Evolutionary conservation across 164 flowering plant genomes (phyloP), one percentile per base, ranked within the genome.

Genomic region (Amborella trichopoda): DNA sequence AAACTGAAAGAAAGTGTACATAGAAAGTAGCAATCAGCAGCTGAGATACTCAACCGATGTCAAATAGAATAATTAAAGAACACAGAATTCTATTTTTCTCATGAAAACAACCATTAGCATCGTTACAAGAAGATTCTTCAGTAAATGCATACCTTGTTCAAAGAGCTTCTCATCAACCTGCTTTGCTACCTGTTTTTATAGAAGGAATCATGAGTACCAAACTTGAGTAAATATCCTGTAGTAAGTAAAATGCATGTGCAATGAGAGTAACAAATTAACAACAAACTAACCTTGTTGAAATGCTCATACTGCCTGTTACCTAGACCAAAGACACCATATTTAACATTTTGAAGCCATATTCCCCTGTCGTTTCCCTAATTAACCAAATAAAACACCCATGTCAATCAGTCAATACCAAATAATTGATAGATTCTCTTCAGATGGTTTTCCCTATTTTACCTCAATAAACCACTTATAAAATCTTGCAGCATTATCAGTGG

Each of bases 231-330:
- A n/a, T n/a, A n/a, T n/a, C n/a, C n/a, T n/a, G n/a, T n/a, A n/a
- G n/a, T n/a, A n/a, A n/a, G n/a, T n/a, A n/a, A n/a, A n/a, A n/a
- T n/a, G n/a, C n/a, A n/a, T n/a, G n/a, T n/a, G n/a, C n/a, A n/a
- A n/a, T n/a, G n/a, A n/a, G n/a, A n/a, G n/a, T n/a, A n/a, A n/a
- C n/a, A n/a, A n/a, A n/a, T n/a, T n/a, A n/a, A n/a, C n/a, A n/a
- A 46, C 1, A 38, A 27, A 10, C 61, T 20, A 21, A 88, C 97
- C 95, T 90, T 90, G 51, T 90, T 90, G 60, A 90, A 90, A 75
- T 90, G 95, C 61, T 90, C 97, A 47, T 90, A 90, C 52, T 90
- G 97, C 60, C 94, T 72, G 68, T 90, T 90, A 2, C 97, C 97
- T 23, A 90, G 75, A 55, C 97, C 97, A 62, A 90, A 90, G 2